phyloP scores from a whole-genome alignment of 1,284 basidiomycete species.

The Pseudozyma thailandica region DNA sequence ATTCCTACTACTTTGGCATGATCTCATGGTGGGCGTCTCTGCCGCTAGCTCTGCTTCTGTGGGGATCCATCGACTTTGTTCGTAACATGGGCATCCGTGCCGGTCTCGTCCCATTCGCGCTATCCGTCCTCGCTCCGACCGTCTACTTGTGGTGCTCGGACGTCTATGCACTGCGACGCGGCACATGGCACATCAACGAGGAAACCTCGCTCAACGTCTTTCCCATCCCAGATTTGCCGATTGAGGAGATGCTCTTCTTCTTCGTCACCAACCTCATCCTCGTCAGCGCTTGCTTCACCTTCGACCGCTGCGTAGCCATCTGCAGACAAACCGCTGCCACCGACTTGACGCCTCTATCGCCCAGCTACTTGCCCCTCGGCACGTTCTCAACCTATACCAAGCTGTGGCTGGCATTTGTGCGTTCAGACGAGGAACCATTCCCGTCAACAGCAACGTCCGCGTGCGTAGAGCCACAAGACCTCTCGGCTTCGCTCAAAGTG shows the following conservation, averaged over 20 bases:
- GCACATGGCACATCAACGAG: constrained; percentile 63
- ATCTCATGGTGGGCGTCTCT: constrained; percentile 60
- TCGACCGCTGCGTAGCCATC: constrained; percentile 61
- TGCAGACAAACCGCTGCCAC: constrained; percentile 17
- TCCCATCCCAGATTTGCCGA: constrained; percentile 56
- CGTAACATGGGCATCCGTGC: constrained; percentile 28
- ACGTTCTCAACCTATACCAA: constrained; percentile 23
- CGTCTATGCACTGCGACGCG: constrained; percentile 56
- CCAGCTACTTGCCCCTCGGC: constrained; percentile 49
- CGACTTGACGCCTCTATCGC: constrained; percentile 35
- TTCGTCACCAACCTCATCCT: constrained; percentile 63
- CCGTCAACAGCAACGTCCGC: constrained; percentile 9
- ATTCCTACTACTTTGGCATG: constrained; percentile 61
- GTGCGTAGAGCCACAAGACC: constrained; percentile 32
- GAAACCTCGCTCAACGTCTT: constrained; percentile 59
- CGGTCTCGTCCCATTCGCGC: constrained; percentile 19
- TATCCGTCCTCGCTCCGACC: constrained; percentile 41
- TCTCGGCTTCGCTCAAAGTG: constrained; percentile 28
- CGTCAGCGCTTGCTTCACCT: constrained; percentile 59
- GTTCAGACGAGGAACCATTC: constrained; percentile 12
- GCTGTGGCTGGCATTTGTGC: constrained; percentile 54
- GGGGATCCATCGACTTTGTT: constrained; percentile 51
- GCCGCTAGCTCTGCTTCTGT: constrained; percentile 53
- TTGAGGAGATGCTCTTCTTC: constrained; percentile 66
- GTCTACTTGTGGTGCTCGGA: constrained; percentile 55